A percentile compares a stretch with the other conserved stretches of the same genome.
Conservation (phyloP, 1,284 basidiomycete species). For the Pascua guehoae region DNA sequence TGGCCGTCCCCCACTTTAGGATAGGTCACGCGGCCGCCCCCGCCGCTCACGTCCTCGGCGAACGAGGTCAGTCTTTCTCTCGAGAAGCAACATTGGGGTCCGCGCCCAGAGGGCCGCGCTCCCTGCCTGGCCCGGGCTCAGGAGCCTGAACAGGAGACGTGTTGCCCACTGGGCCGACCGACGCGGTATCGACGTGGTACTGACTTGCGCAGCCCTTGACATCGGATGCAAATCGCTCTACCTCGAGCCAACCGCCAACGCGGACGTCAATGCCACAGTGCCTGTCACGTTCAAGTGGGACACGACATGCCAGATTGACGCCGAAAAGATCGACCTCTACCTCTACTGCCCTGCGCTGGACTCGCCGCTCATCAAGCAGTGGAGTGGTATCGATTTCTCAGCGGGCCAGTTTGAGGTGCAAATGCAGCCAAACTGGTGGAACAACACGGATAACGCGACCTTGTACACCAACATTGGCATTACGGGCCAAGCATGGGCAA, state of each 20-base stretch:
- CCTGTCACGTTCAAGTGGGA: conserved; percentile 70
- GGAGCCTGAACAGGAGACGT: too few relatives aligned
- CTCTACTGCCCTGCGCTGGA: conserved; percentile 59
- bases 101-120: too few relatives aligned
- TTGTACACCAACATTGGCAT: conserved; percentile 68
- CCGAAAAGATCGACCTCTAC: conserved; percentile 66
- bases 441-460: conserved; percentile 56
- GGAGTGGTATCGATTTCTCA: conserved; percentile 59
- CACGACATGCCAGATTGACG: conserved; percentile 52
- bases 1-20: too few relatives aligned
- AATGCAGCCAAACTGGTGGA: conserved; percentile 74
- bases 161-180: too few relatives aligned
- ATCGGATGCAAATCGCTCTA: conserved; percentile 32
- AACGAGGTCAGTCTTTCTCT: too few relatives aligned
- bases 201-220: too few relatives aligned
- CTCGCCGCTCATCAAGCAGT: conserved; percentile 60
- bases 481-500: conserved; percentile 57
- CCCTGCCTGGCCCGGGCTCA: too few relatives aligned
- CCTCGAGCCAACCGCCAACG: conserved; percentile 54
- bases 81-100: too few relatives aligned
- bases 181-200: too few relatives aligned
- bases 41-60: too few relatives aligned
- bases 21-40: too few relatives aligned
- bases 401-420: conserved; percentile 56
- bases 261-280: conserved; percentile 56